Base-by-base conservation (phyloP, 768 basidiomycete genomes). In the Plicaturopsis crispa region DNA sequence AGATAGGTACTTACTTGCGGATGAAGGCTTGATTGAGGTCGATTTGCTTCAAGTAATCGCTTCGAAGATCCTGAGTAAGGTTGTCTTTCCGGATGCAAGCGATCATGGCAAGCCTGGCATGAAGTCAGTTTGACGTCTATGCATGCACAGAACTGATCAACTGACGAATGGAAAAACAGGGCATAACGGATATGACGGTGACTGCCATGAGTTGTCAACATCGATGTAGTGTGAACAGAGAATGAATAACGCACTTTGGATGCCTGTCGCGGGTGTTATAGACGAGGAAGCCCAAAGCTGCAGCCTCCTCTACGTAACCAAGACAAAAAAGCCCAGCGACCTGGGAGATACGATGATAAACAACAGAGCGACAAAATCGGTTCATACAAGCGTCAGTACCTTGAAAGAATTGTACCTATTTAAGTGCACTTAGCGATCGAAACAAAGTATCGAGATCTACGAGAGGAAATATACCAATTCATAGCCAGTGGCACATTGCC, bases 141-240 rank as follows among this genome's bases (percentile, higher is more conserved):
- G n/a, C n/a, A n/a, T n/a, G n/a, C n/a, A n/a, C n/a, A n/a, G n/a
- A n/a, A n/a, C n/a, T n/a, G n/a, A n/a, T n/a, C n/a, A n/a, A n/a
- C n/a, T n/a, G n/a, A n/a, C n/a, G n/a, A n/a, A n/a, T 84, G 82
- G 54, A 80, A 84, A 57, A 82, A 84, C 3, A 81, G 60, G 1
- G 68, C 69, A 51, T 76, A 84, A 34, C 81, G 80, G 32, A 73
- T 71, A 53, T 83, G 81, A 30, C 80, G 65, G 55, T 84, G 81
- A 46, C 80, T 84, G 28, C 14, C 19, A 24, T 7, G 31, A 38
- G 40, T 41, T 28, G 16, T 24, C 19, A 31, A 33, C 33, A 30
- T 8, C 3, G 26, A 17, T 14, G 24, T 24, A 18, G n/a, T n/a
- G n/a, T n/a, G n/a, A n/a, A 4, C 10, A 30, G 28, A 28, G 6